Evolutionary conservation across 176 grass and related monocot genomes (phyloP), one percentile per base, ranked within the genome.

Genomic region (Bonia amplexicaulis): DNA sequence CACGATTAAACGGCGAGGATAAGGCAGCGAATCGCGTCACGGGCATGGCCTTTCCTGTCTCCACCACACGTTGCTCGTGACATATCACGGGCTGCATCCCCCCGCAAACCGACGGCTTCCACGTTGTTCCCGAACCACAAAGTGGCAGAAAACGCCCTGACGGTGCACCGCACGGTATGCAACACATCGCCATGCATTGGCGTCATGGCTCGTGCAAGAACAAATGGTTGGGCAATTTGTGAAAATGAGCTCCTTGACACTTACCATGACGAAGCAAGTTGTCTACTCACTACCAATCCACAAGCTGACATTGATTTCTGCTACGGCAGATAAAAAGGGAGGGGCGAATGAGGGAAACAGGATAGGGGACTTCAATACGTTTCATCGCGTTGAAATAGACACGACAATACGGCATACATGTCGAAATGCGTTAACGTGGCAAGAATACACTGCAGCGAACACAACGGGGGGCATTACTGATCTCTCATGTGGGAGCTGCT

Each of bases 11-110:
- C 63, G 14, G 6, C 53, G n/a, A 79, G 79, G 89, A 90, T 90
- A 90, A 90, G 89, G 85, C 60, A 23, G 68, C 66, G 48, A 82
- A 83, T 90, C 79, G 85, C n/a, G n/a, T n/a, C n/a, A n/a, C 33
- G 0, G 67, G 12, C 47, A 81, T 12, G n/a, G 9, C 46, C 6
- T 80, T 23, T 51, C 61, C 51, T 23, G 49, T 26, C 79, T 25
- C 74, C 68, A 23, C 89, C 89, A 87, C 89, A 87, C 75, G 76
- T 80, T 64, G 51, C 64, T 4, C 29, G 22, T 13, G 35, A 58
- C 74, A 20, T 27, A 71, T 71, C 71, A 40, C 68, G 19, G 66
- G 42, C 42, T 16, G 59, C 59, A 40, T 45, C n/a, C 82, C 82
- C 63, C 87, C 63, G 71, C 64, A 71, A 46, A 65, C 19, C 2